Evolutionary conservation across 2,329 filamentous ascomycete genomes (phyloP), one percentile per base, ranked within the genome.

Genomic region (Lachnellula willkommii): DNA sequence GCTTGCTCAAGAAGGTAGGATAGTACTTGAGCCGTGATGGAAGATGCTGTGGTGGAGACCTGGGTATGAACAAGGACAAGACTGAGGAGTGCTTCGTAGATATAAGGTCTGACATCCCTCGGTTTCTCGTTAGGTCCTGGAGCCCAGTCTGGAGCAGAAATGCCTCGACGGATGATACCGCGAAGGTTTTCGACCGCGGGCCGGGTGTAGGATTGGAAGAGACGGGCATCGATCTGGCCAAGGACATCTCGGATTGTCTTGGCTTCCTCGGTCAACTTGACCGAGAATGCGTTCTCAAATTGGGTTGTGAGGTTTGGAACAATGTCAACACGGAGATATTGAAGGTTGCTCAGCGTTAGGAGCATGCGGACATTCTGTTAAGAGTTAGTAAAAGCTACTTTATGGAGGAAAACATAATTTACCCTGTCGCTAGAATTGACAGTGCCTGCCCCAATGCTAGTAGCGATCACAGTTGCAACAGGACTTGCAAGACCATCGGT

Each of bases 11-110:
- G 84, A 35, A 97, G 80, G 70, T 93, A 88, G 1, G 90, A 91
- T 12, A 99, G 79, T 4, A 99, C 87, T 62, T 91, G 87, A 36
- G 81, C 75, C 0, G 92, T 91, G 35, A 97, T 81, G 0, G 87
- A 83, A 0, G 86, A 77, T 0, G 89, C 84, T 0, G 88, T 92
- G 2, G 89, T 92, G 2, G 87, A 88, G 2, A 94, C 88, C 70
- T 96, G 90, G 0, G 89, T 91, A 74, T 99, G 94, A 1, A 96
- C 87, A 37, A 96, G 84, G 2, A 99, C 94, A 22, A 99, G 83
- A 22, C 80, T 80, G 43, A 99, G 82, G 15, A 99, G 83, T 0
- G 87, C 84, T 61, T 90, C 88, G 74, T 96, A 96, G 58, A 99
- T 84, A 70, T 97, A 99, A 0, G 91, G 87, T 51, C 83, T 84